A percentile compares a stretch with the other conserved stretches of the same genome.
Conservation (phyloP, 2,329 filamentous ascomycete genomes). For the Juglanconis juglandina region DNA sequence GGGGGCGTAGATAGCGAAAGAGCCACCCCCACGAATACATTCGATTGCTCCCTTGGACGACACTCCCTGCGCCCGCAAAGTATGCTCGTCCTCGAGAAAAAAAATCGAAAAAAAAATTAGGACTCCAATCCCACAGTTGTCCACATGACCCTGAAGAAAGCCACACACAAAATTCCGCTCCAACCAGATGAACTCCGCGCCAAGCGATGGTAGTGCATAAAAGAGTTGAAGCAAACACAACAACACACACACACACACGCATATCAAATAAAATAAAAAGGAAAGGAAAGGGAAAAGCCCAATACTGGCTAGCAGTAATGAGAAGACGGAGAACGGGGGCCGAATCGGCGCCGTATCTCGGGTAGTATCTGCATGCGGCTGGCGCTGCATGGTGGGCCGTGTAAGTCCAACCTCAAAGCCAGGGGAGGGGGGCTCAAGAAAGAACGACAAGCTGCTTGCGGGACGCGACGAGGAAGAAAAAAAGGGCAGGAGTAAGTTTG, state of each 20-base stretch:
- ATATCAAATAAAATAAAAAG: neutral
- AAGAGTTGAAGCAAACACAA: constrained; percentile 2
- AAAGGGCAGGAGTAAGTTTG: neutral
- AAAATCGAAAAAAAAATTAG: neutral
- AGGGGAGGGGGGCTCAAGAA: neutral
- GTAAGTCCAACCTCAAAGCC: neutral
- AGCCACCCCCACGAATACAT: neutral
- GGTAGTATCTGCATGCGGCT: constrained; percentile 4
- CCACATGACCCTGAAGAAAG: neutral
- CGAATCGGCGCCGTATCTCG: neutral
- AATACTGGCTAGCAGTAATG: neutral
- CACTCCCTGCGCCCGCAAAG: neutral
- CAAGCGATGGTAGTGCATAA: constrained; percentile 15
- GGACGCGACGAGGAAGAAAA: neutral
- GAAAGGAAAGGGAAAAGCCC: neutral
- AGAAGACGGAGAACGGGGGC: neutral
- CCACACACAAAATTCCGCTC: neutral
- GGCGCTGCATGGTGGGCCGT: neutral
- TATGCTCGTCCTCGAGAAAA: neutral
- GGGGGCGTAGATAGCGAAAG: neutral
- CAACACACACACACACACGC: neutral
- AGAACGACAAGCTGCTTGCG: neutral
- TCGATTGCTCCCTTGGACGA: neutral
- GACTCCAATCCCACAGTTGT: neutral
- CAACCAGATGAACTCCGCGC: constrained; percentile 4